phyloP scores from a whole-genome alignment of 1,284 basidiomycete species.

The Inonotus hispidus region DNA sequence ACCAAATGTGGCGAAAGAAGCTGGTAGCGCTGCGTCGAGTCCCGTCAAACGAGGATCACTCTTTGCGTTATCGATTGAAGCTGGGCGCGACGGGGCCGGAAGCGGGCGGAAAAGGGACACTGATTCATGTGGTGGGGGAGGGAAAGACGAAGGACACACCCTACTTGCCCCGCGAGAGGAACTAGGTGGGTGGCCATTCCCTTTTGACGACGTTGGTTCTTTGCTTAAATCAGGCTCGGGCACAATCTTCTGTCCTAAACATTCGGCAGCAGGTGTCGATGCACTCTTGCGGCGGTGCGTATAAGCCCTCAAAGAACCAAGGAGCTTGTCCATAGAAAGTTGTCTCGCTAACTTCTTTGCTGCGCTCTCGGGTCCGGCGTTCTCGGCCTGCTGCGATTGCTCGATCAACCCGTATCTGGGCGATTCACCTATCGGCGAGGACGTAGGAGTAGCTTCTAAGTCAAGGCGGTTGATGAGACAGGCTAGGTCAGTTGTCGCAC shows the following conservation, averaged over 20 bases:
- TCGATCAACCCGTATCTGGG: background rate
- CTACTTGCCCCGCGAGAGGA: constrained; percentile 41
- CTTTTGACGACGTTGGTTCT: constrained; percentile 30
- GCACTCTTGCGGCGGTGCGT: constrained; percentile 36
- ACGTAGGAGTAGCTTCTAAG: constrained; percentile 64
- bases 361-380: constrained; percentile 24
- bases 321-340: constrained; percentile 40
- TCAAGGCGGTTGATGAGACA: constrained; percentile 69
- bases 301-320: constrained; percentile 57
- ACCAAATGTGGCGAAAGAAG: constrained; percentile 46
- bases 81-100: constrained; percentile 35
- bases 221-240: constrained; percentile 54
- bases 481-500: constrained; percentile 72
- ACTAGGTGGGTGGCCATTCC: constrained; percentile 9
- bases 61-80: constrained; percentile 10
- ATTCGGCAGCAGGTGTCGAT: constrained; percentile 15
- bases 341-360: constrained; percentile 24
- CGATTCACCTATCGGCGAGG: constrained; percentile 16
- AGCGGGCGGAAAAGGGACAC: constrained; percentile 52
- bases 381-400: constrained; percentile 3
- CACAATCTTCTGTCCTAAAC: constrained; percentile 55
- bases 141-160: constrained; percentile 46
- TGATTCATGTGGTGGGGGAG: constrained; percentile 33
- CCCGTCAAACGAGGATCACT: background rate
- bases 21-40: constrained; percentile 25